These are phyloP conservation scores for Blumeria graminis DNA, from an alignment of 2,329 filamentous ascomycete species.

Conservation along the genomic window DNA sequence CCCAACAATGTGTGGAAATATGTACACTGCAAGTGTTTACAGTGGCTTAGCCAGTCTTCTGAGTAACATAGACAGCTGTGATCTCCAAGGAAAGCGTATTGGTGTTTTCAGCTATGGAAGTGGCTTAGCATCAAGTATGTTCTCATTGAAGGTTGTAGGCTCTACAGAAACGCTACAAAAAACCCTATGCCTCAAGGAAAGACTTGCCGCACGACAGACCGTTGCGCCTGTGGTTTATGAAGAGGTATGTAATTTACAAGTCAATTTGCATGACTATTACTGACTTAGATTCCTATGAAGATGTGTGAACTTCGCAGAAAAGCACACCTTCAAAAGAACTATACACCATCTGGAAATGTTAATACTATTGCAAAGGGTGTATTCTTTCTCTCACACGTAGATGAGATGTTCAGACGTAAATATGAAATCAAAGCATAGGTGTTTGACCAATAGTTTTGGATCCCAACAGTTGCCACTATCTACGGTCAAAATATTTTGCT, in stretches of 20 bases:
- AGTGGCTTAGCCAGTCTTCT: conserved; percentile 28
- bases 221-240: conserved; percentile 54
- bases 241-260: conserved; percentile 26
- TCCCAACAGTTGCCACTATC: no score
- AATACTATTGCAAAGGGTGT: conserved; percentile 41
- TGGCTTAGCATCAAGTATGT: conserved; percentile 41
- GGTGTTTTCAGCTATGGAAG: conserved; percentile 45
- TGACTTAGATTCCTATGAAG: conserved; percentile 16
- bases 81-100: conserved; percentile 27
- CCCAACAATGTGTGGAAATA: conserved; percentile 47
- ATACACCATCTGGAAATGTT: conserved; percentile 40
- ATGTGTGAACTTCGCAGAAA: conserved; percentile 64
- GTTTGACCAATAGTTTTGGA: no score
- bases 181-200: conserved; percentile 42
- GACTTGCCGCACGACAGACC: conserved; percentile 38
- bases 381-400: conserved; percentile 60
- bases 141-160: conserved; percentile 50
- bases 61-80: conserved; percentile 30
- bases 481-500: no score
- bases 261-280: no score
- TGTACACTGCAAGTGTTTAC: conserved; percentile 37
- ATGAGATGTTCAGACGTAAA: conserved; percentile 66
- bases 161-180: conserved; percentile 43
- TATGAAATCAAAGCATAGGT: conserved; percentile 48
- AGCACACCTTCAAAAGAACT: conserved; percentile 63